Base-by-base conservation (phyloP, 176 grass and related monocot genomes). In the Triticum aestivum region DNA sequence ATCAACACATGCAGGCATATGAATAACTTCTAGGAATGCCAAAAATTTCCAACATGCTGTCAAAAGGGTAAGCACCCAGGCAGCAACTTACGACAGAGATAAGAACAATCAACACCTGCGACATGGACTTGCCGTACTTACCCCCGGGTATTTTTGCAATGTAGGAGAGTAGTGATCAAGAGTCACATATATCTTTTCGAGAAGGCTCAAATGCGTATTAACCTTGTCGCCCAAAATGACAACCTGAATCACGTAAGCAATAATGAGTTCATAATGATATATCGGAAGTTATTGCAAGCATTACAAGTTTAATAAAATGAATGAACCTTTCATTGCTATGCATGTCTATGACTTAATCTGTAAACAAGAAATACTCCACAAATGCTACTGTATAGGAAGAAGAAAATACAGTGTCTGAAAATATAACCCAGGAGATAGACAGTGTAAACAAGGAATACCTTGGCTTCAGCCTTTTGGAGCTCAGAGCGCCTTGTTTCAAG, bases 101-200 rank as follows among this genome's bases (percentile, higher is more conserved):
- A 51, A 15, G 14, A 51, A 44, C 30, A 81, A 45, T 21, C 10
- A 23, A 33, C 77, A 66, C 44, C 49, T 44, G 5, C 4, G 9
- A 10, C 17, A 62, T 27, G 45, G 27, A 30, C 20, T 77, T 11
- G 20, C 5, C 13, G 70, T 71, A 69, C 86, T 92, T 93, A 99
- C 97, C 75, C 73, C 90, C 12, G 97, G 97, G 90, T 96, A 83
- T 21, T 91, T 89, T 68, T 94, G 92, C 54, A 99, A 80, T 10
- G 93, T 91, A 52, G 92, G 97, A 49, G 97, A 96, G 68, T 99
- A 99, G 72, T 61, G 90, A 85, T 89, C 92, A 61, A 99, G 90
- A 75, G 97, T 93, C 75, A 93, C 82, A 85, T 99, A 91, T 88
- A 99, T 93, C 89, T 96, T 99, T 68, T 89, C 82, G 63, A 99